Evolutionary conservation across 352 stramenopile genomes (phyloP), one percentile per base, ranked within the genome.

Genomic region (Globisporangium nodosum): DNA sequence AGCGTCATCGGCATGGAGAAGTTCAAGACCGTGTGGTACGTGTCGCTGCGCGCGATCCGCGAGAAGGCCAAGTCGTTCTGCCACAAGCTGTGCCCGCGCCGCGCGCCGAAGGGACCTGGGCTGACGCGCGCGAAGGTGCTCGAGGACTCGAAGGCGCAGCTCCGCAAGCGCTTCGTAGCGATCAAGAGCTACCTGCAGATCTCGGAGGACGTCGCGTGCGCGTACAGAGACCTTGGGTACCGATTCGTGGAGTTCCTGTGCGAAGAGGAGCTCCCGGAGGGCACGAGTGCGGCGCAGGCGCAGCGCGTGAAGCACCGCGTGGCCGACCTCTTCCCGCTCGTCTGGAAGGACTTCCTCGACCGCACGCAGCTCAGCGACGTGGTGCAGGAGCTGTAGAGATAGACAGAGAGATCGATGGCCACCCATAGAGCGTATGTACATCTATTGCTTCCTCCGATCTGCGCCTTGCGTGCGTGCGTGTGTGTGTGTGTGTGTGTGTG

Each of bases 1-100:
- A 64, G 65, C 35, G 79, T 91, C n/a, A 93, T 93, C 50, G 84
- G 84, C 18, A 80, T 93, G 70, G 77, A 93, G 59, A 93, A 93
- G 64, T 74, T 81, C 68, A 91, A 93, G 61, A 90, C 77, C 11
- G 64, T 82, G n/a, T 93, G 84, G 84, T 93, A 91, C 58, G 83
- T 93, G 16, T 88, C 79, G 66, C 68, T 93, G 51, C 83, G 83
- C n/a, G 83, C 83, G n/a, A 93, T 93, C 61, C 83, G 83, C 15
- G 83, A 93, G 60, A 90, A 90, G 49, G 79, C 79, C 51, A 93
- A 93, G 70, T 62, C 63, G 48, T 89, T 79, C 48, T 87, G 65
- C 61, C 66, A 58, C 46, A 67, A 51, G 37, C 54, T 78, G 12
- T 54, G 74, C 61, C 61, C 70, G 8, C 71, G 66, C 21, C 70